phyloP scores from a whole-genome alignment of 2,329 filamentous ascomycete species.

The Ceratocystis alfenasii region DNA sequence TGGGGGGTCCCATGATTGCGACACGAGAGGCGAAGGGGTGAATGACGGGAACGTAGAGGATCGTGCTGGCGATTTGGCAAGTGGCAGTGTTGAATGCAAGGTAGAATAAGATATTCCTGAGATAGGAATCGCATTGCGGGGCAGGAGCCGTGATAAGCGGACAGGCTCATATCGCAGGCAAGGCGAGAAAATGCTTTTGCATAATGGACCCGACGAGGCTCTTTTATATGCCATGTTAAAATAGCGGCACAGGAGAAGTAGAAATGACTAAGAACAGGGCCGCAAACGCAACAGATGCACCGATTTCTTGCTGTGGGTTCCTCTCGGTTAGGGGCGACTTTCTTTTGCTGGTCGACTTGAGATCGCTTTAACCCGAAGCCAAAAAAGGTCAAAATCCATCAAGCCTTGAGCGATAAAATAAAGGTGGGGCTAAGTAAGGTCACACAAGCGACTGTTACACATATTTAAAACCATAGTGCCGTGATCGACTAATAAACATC shows the following conservation, averaged over 20 bases:
- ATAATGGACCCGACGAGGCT: too few relatives aligned
- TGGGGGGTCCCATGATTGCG: constrained; percentile 3
- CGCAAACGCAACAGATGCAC: not conserved
- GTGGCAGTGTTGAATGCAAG: not conserved
- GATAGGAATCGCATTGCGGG: not conserved
- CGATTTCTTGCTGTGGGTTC: not conserved
- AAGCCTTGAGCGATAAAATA: not conserved
- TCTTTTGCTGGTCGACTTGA: not conserved
- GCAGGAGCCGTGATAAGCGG: not conserved
- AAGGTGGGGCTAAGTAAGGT: not conserved
- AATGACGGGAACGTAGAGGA: not conserved
- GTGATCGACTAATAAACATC: too few relatives aligned
- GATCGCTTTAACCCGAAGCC: not conserved
- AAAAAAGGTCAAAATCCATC: not conserved
- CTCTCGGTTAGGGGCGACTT: not conserved
- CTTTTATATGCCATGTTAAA: too few relatives aligned
- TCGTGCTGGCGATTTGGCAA: not conserved
- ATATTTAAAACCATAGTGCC: not conserved
- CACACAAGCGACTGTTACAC: constrained; percentile 1
- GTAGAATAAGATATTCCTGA: not conserved
- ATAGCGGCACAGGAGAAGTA: too few relatives aligned
- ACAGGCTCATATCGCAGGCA: not conserved
- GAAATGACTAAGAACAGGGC: too few relatives aligned
- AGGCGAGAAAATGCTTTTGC: not conserved
- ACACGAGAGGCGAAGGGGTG: not conserved